Percentiles rank a stretch among this genome's conserved stretches.
Conservation (phyloP, 305 asterid species). For the Fraxinus velutina region DNA sequence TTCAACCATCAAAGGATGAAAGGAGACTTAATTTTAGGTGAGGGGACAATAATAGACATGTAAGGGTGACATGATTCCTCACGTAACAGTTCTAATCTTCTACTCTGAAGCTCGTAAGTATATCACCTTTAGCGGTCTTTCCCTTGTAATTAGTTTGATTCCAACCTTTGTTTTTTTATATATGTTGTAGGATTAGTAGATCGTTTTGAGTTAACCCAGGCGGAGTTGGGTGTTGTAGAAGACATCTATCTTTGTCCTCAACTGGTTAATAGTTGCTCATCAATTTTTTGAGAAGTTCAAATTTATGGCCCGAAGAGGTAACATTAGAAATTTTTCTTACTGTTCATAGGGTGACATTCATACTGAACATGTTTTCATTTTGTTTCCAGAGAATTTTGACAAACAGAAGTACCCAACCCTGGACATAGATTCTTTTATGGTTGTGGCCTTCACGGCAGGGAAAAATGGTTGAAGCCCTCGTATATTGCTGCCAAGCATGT, state of each 20-base stretch:
- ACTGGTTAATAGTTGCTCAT: not conserved
- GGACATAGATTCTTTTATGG: too few relatives aligned
- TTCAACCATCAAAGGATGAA: too few relatives aligned
- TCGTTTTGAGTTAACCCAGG: too few relatives aligned
- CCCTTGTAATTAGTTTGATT: too few relatives aligned
- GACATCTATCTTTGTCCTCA: not conserved
- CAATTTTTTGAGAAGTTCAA: too few relatives aligned
- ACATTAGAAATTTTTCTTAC: not conserved
- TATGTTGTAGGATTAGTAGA: not conserved
- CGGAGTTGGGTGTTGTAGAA: not conserved
- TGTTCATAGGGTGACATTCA: not conserved
- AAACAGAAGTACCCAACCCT: not conserved
- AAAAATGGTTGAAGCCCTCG: too few relatives aligned
- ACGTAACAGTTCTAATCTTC: not conserved
- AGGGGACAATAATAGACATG: too few relatives aligned
- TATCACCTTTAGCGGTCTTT: not conserved
- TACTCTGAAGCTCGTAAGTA: not conserved
- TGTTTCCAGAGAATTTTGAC: not conserved
- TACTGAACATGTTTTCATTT: not conserved
- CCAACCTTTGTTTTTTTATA: too few relatives aligned
- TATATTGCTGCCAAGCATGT: not conserved
- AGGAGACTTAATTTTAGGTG: not conserved
- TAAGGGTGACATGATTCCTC: not conserved
- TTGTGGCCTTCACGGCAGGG: not conserved
- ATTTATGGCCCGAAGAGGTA: not conserved